Percentiles rank a stretch among this genome's conserved stretches.
Evolutionary conservation across 345 rosid genomes (phyloP).

Genomic region (Lepidium didymum): DNA sequence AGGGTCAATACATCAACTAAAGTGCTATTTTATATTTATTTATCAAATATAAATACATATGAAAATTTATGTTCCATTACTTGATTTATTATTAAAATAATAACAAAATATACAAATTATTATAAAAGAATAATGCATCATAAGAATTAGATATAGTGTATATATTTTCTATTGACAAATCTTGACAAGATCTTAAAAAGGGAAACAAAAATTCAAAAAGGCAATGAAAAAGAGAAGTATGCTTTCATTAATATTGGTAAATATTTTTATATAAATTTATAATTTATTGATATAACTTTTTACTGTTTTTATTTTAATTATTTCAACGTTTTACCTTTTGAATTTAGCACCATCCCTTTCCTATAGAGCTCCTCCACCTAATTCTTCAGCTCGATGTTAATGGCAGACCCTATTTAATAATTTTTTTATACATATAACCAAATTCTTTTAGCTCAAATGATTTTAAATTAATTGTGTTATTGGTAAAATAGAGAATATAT

Average conservation of each 20-base stretch:
- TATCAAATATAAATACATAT: not conserved
- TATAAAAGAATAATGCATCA: not conserved
- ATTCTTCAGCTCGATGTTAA: not conserved
- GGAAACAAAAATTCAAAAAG: not conserved
- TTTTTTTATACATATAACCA: not conserved
- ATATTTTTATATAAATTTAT: not conserved
- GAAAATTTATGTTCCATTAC: not conserved
- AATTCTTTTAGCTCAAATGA: too few relatives aligned
- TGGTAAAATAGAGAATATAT: too few relatives aligned
- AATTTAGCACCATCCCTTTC: not conserved
- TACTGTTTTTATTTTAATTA: not conserved
- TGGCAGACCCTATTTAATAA: not conserved
- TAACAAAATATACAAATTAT: not conserved
- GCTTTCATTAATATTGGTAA: slow-evolving; percentile 1
- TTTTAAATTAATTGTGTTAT: too few relatives aligned
- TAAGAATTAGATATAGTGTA: slow-evolving; percentile 3
- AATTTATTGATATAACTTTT: not conserved
- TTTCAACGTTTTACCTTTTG: slow-evolving; percentile 12
- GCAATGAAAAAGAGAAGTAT: slow-evolving; percentile 18
- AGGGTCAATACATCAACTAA: slow-evolving; percentile 18
- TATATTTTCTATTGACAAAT: slow-evolving; percentile 12
- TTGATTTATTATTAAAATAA: not conserved
- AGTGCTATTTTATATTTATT: not conserved
- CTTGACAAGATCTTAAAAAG: slow-evolving; percentile 28
- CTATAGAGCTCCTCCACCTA: slow-evolving; percentile 6